A percentile compares a stretch with the other conserved stretches of the same genome.
These are phyloP conservation scores for Apostasia shenzhenica DNA, from an alignment of 106 monocot genomes.

Conservation along the genomic window DNA sequence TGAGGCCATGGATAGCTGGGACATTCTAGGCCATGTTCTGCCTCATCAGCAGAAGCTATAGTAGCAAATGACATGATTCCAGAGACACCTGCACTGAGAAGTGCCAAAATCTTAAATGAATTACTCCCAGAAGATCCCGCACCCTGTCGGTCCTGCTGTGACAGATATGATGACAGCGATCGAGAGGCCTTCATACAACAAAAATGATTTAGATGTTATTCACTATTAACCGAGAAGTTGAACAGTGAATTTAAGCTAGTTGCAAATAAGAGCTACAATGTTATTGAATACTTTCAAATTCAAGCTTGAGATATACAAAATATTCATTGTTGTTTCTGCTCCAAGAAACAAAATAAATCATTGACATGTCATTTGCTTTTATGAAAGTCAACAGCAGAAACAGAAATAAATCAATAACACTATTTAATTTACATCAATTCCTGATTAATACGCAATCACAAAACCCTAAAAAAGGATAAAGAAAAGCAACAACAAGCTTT, in stretches of 20 bases:
- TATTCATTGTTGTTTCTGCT: too few relatives aligned
- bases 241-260: not conserved
- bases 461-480: too few relatives aligned
- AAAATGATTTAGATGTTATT: not conserved
- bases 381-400: too few relatives aligned
- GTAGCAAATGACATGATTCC: conserved; percentile 49
- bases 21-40: conserved; percentile 76
- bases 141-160: conserved; percentile 35
- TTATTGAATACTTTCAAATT: not conserved
- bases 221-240: not conserved
- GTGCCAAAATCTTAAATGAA: conserved; percentile 55
- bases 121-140: conserved; percentile 37
- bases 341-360: not conserved
- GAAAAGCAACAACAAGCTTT: too few relatives aligned
- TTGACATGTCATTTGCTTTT: not conserved
- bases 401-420: too few relatives aligned
- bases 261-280: too few relatives aligned
- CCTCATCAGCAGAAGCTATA: conserved; percentile 60
- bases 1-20: conserved; percentile 96
- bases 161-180: conserved; percentile 30
- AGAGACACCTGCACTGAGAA: conserved; percentile 55
- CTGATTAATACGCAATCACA: too few relatives aligned
- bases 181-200: conserved; percentile 16
- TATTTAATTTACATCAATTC: too few relatives aligned
- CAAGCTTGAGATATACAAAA: not conserved